These are phyloP conservation scores for Galerina sulciceps DNA, from an alignment of 768 basidiomycete genomes.

Conservation along the genomic window DNA sequence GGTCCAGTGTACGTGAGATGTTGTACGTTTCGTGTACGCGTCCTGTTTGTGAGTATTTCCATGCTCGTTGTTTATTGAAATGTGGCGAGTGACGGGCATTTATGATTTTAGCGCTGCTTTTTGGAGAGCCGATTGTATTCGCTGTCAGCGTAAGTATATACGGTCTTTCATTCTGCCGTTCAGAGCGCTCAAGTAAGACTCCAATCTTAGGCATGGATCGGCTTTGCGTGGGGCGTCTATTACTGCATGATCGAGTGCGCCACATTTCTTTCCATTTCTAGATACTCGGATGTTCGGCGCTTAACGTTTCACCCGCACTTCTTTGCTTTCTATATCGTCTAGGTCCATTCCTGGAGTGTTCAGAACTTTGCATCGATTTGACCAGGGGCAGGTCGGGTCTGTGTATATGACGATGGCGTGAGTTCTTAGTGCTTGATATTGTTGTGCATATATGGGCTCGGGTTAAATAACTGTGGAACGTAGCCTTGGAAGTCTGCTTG, in stretches of 20 bases:
- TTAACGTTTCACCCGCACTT: no score
- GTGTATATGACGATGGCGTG: conserved; percentile 61
- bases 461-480: no score
- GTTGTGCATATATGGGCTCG: background rate
- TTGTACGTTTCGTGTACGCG: conserved; percentile 70
- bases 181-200: background rate
- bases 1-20: conserved; percentile 52
- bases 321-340: background rate
- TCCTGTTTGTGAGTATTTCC: conserved; percentile 58
- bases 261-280: conserved; percentile 14
- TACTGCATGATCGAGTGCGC: conserved; percentile 56
- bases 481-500: conserved; percentile 55
- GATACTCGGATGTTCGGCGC: no score
- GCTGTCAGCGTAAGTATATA: conserved; percentile 62
- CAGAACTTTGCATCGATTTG: conserved; percentile 57
- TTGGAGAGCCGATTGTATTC: conserved; percentile 73
- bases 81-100: background rate
- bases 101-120: conserved; percentile 50
- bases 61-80: background rate
- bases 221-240: conserved; percentile 74
- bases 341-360: conserved; percentile 66
- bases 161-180: conserved; percentile 31
- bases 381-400: conserved; percentile 57
- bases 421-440: conserved; percentile 15
- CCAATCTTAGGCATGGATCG: conserved; percentile 56